Evolutionary conservation across 108 stramenopile genomes (phyloP), one percentile per base, ranked within the genome.

Genomic region (Skeletonema grethae): DNA sequence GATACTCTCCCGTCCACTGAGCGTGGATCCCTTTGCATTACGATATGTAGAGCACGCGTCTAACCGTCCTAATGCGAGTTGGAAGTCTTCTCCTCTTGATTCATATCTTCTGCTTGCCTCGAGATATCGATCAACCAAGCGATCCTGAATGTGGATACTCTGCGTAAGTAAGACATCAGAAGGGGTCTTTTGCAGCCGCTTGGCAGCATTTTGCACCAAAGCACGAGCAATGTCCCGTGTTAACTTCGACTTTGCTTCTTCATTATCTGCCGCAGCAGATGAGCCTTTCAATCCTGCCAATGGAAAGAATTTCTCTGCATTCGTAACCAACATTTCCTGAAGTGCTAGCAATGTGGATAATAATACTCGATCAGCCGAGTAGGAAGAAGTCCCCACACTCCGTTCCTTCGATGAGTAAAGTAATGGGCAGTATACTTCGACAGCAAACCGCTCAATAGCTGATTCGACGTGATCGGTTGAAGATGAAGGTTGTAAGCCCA

Each of bases 271-370:
- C 9, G 24, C 8, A 0, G 50, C 9, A 22, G 22, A 53, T 9
- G 50, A 53, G 22, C 22, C 50, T 20, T 22, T 53, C 18, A 22
- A 22, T 53, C 20, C 22, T 53, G 6, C 50, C 22, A 53, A 61
- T 7, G 61, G 6, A 15, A 53, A 63, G 59, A 41, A 48, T 29
- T 53, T 62, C 16, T 12, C 59, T 32, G 61, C 39, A 55, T 62
- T 72, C 32, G 39, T 63, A 10, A 55, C 10, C 50, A 72, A 25
- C 70, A 63, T 72, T 22, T 72, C 62, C 55, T n/a, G 50, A 4
- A 72, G 29, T 55, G 70, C 70, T 61, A 72, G 70, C 48, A 72
- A 63, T 8, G 61, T 63, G 22, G 70, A 72, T 31, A 72, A 32
- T 15, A 72, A 30, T 7, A 72, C 48, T 5, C 62, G 46, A 63